Evolutionary conservation across 345 rosid species (phyloP), one percentile per base, ranked within the genome.

Genomic region (Chamaenerion angustifolium): DNA sequence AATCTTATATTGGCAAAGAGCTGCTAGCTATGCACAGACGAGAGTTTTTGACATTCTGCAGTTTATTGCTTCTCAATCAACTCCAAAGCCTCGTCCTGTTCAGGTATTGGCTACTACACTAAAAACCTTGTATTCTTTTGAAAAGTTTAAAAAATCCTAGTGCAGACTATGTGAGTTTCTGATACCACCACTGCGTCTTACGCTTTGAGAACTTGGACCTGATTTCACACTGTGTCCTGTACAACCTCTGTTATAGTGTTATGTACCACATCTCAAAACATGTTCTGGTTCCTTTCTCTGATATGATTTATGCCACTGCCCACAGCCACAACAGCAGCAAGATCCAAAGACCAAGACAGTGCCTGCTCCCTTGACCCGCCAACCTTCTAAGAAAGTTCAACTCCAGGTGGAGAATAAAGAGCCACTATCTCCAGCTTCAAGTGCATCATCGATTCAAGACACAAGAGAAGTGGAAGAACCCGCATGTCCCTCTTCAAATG

Each of bases 361-460:
- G 14, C 66, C 76, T 9, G 10, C 56, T 48, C 55, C 61, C 16
- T 59, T 66, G 27, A 79, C 62, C 48, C 61, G 63, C 25, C 79
- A 72, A 65, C 68, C 71, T 49, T 40, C 69, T 40, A 10, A 69
- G 16, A 53, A 37, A 18, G 21, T 58, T 46, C 75, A 10, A 7
- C 7, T 31, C 37, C 37, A 31, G 40, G 70, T 69, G 16, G 77
- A 64, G 57, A 3, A 60, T 1, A 88, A 80, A 64, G 88, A 78
- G 65, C 74, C 73, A 15, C 64, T 72, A 58, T 79, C 84, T 48
- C 71, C 81, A 23, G 40, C 75, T 16, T 82, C 95, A 37, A 78
- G 87, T 64, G 72, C 76, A 42, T 76, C 89, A 19, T 80, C 93
- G 12, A 80, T 77, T 64, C 83, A 77, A 56, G 68, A 66, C 55